These are phyloP conservation scores for Beauveria sp. DNA, from an alignment of 2,329 filamentous ascomycete genomes.

Conservation along the genomic window DNA sequence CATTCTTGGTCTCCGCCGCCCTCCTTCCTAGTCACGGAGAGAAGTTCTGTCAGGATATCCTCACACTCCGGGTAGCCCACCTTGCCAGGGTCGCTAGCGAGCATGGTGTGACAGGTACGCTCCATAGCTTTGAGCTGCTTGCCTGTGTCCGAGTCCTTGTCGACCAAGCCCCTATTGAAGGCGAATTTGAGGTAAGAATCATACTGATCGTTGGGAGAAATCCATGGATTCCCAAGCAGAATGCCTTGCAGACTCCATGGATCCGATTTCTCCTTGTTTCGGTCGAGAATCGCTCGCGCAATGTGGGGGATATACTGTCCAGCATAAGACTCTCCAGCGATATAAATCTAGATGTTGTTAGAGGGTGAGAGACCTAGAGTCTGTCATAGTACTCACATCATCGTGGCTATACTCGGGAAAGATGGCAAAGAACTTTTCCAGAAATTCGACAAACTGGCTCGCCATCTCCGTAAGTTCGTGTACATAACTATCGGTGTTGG, in stretches of 20 bases:
- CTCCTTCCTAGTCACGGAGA: conserved; percentile 52
- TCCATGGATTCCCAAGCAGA: conserved; percentile 96
- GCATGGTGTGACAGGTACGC: conserved; percentile 57
- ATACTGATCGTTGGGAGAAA: conserved; percentile 85
- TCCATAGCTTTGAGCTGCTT: conserved; percentile 62
- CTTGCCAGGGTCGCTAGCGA: conserved; percentile 36
- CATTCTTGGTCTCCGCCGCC: conserved; percentile 51
- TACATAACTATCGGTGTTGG: conserved; percentile 79
- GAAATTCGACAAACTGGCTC: conserved; percentile 74
- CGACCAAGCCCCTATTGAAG: conserved; percentile 66
- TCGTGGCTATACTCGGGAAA: conserved; percentile 90
- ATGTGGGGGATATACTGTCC: conserved; percentile 98
- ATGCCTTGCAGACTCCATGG: conserved; percentile 76
- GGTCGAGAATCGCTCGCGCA: conserved; percentile 78
- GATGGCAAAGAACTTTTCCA: conserved; percentile 83
- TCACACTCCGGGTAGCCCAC: conserved; percentile 72
- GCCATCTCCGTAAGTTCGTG: conserved; percentile 86
- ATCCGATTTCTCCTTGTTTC: conserved; percentile 58
- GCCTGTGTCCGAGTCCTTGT: conserved; percentile 56
- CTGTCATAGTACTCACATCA: conserved; percentile 57
- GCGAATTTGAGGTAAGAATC: conserved; percentile 76
- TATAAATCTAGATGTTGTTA: conserved; percentile 60
- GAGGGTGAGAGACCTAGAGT: not conserved
- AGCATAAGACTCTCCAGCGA: conserved; percentile 93
- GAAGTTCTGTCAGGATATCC: conserved; percentile 62